Evolutionary conservation across 768 basidiomycete species (phyloP), one percentile per base, ranked within the genome.

Genomic region (Cantharellus anzutake): DNA sequence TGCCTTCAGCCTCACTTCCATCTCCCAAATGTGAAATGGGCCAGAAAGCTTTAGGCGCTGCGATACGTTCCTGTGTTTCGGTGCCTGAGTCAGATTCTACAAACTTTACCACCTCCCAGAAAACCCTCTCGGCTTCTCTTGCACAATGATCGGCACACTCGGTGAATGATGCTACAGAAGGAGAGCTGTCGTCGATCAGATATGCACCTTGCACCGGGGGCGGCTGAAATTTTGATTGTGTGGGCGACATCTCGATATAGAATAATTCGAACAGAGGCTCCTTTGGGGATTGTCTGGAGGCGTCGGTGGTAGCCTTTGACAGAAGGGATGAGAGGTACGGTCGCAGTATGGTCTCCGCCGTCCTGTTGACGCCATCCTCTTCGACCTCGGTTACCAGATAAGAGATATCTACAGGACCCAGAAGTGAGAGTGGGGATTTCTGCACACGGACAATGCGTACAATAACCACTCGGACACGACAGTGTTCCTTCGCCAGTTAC

Each of bases 401-500:
- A 0, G 73, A 69, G 48, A 84, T 69, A 66, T 82, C 20, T 29
- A 29, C 20, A 29, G 20, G 20, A 29, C 20, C 20, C 20, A 29
- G 20, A 29, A 29, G 20, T 29, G 20, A 29, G 20, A 29, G 20
- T 29, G 20, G 20, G 20, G 20, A 29, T 29, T 29, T 29, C 20
- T 29, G 20, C 20, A 29, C 20, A 29, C 20, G 20, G 34, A 58
- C 29, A 56, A 34, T 4, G 72, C 81, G 65, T 65, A 84, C 86
- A 85, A 75, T 81, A 82, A 2, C 80, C 84, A 56, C 74, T 71
- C 0, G 90, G 90, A 29, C 84, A 76, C 3, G 84, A 81, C 72
- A 88, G 73, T 11, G 82, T 82, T 4, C 79, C 82, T 66, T 83
- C 79, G 2, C 89, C 90, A 1, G 80, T 78, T 29, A 85, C 71